phyloP scores from a whole-genome alignment of 164 flowering plant genomes.

The Malania oleifera region DNA sequence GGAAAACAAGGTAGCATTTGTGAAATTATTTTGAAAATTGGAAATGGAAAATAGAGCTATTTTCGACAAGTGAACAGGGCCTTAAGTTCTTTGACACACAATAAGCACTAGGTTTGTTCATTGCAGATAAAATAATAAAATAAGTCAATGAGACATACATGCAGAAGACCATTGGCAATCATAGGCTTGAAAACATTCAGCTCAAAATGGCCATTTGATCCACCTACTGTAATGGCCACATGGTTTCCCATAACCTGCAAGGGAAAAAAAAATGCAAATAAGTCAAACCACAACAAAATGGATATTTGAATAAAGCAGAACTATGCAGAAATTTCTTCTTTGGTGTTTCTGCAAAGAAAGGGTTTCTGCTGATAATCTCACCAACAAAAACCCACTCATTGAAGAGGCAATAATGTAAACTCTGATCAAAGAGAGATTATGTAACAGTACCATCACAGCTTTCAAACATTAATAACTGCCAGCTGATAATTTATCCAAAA shows the following conservation, averaged over 20 bases:
- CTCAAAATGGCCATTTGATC: slow-evolving; percentile 97
- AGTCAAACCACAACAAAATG: not conserved
- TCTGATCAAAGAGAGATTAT: too few species aligned
- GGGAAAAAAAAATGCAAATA: slow-evolving; percentile 1
- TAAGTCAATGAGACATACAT: slow-evolving; percentile 39
- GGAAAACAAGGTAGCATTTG: too few species aligned
- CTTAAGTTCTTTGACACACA: too few species aligned
- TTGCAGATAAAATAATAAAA: not conserved
- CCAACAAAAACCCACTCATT: too few species aligned
- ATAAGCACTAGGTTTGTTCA: not conserved
- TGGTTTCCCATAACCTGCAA: slow-evolving; percentile 97
- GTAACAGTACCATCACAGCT: not conserved
- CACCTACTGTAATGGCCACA: slow-evolving; percentile 88
- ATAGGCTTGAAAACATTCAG: slow-evolving; percentile 94
- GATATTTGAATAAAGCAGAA: not conserved
- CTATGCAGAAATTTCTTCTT: too few species aligned
- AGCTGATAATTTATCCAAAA: not conserved
- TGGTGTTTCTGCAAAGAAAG: too few species aligned
- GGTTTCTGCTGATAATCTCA: too few species aligned
- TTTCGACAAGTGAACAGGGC: too few species aligned
- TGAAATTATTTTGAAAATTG: too few species aligned
- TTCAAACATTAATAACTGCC: not conserved
- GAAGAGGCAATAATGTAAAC: too few species aligned
- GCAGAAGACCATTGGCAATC: slow-evolving; percentile 83
- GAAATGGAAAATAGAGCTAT: too few species aligned